These are phyloP conservation scores for Ustilago trichophora DNA, from an alignment of 1,284 basidiomycete genomes.

Conservation along the genomic window DNA sequence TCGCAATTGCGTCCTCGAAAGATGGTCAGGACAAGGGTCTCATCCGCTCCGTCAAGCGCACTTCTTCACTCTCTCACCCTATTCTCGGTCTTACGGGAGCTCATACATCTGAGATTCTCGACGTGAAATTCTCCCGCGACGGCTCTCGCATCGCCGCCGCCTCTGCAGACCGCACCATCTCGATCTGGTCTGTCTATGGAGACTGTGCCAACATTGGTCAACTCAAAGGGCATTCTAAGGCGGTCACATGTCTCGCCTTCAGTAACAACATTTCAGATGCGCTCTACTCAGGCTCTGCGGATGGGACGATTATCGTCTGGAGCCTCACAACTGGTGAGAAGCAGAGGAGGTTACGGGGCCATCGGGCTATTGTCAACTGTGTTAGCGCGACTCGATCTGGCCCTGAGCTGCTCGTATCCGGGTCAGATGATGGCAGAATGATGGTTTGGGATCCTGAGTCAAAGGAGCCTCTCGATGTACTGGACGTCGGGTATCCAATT, in stretches of 20 bases:
- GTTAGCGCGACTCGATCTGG: slow-evolving; percentile 54
- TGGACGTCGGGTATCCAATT: slow-evolving; percentile 64
- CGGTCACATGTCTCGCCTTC: slow-evolving; percentile 61
- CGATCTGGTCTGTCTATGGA: slow-evolving; percentile 63
- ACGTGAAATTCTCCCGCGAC: slow-evolving; percentile 59
- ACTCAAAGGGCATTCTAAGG: slow-evolving; percentile 60
- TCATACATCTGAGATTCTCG: slow-evolving; percentile 59
- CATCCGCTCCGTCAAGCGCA: slow-evolving; percentile 52
- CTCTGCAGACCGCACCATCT: slow-evolving; percentile 58
- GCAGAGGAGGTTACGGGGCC: slow-evolving; percentile 57
- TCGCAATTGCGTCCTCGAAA: slow-evolving; percentile 54
- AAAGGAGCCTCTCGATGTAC: slow-evolving; percentile 51
- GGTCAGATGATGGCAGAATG: slow-evolving; percentile 62
- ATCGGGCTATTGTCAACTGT: slow-evolving; percentile 62
- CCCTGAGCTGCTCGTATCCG: slow-evolving; percentile 53
- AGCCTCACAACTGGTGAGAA: slow-evolving; percentile 53
- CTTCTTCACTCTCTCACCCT: slow-evolving; percentile 50
- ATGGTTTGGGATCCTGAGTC: slow-evolving; percentile 61
- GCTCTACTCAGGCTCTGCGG: slow-evolving; percentile 63
- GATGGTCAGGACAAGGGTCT: slow-evolving; percentile 53
- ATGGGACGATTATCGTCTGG: slow-evolving; percentile 63
- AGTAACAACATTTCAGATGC: slow-evolving; percentile 33
- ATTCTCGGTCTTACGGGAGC: slow-evolving; percentile 60
- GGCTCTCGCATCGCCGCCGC: slow-evolving; percentile 59
- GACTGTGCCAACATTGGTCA: slow-evolving; percentile 60